Evolutionary conservation across 495 filamentous ascomycete genomes (phyloP).

Genomic region (Xanthoparmelia taractica): DNA sequence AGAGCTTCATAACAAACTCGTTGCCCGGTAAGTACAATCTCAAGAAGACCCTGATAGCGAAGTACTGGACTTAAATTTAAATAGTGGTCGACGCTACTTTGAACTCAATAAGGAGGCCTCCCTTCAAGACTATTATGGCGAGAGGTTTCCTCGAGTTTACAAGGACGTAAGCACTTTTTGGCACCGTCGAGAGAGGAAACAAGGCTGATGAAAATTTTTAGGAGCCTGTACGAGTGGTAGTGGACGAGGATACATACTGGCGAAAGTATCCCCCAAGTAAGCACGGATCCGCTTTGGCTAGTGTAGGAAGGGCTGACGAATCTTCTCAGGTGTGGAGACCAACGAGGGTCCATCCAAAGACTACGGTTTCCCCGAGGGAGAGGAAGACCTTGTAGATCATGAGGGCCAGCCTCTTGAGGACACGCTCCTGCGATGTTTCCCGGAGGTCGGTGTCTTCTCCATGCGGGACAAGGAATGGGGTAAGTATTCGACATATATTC

Average conservation of each 20-base stretch:
- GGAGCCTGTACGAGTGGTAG: constrained; percentile 20
- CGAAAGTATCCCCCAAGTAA: constrained; percentile 10
- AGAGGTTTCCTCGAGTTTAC: constrained; percentile 18
- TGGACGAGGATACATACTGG: constrained; percentile 20
- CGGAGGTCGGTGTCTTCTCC: constrained; percentile 22
- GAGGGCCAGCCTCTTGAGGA: constrained; percentile 12
- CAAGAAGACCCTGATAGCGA: too few species aligned
- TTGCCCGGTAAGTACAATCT: too few species aligned
- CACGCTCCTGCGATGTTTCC: constrained; percentile 20
- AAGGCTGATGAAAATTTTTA: neutral
- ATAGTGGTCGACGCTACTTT: constrained; percentile 20
- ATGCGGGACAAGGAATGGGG: constrained; percentile 23
- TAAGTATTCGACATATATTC: neutral
- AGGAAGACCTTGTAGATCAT: constrained; percentile 18
- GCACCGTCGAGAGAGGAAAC: neutral
- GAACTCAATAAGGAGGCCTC: constrained; percentile 19
- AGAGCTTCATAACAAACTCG: constrained; percentile 16
- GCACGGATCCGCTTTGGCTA: neutral
- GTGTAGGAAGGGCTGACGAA: neutral
- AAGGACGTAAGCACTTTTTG: constrained; percentile 15
- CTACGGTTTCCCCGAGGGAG: constrained; percentile 18
- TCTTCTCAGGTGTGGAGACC: neutral
- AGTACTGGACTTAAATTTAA: too few species aligned
- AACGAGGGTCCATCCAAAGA: constrained; percentile 13
- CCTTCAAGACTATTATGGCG: constrained; percentile 21